Evolutionary conservation across 2,329 filamentous ascomycete species (phyloP).

Genomic region (Botrytis cinerea): DNA sequence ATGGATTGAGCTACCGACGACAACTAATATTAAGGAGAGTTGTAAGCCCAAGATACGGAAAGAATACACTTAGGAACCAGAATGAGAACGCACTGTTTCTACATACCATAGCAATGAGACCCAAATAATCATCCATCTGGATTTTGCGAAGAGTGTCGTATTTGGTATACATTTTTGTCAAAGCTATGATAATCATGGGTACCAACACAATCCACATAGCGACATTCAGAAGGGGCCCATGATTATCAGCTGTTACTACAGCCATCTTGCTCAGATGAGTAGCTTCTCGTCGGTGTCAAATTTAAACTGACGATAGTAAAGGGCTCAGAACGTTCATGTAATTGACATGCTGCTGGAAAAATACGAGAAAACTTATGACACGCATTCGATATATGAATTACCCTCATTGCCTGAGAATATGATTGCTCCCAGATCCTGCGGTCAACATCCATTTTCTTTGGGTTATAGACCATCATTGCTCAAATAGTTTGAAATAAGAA

Average conservation of each 20-base stretch:
- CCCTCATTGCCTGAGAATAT: no score
- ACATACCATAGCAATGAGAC: constrained; percentile 13
- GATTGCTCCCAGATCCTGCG: no score
- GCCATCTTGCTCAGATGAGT: constrained; percentile 11
- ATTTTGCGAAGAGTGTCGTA: constrained; percentile 1
- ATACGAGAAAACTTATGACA: background rate
- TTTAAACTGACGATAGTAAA: background rate
- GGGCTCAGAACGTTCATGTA: background rate
- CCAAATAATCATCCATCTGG: constrained; percentile 9
- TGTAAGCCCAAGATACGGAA: background rate
- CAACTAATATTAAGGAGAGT: background rate
- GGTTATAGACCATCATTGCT: background rate
- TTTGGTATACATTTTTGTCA: constrained; percentile 20
- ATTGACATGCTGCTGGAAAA: background rate
- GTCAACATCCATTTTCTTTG: no score
- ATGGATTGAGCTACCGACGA: constrained; percentile 14
- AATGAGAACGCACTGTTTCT: background rate
- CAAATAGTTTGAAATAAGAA: background rate
- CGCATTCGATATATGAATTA: no score
- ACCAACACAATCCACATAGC: constrained; percentile 21
- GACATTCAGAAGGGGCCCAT: constrained; percentile 21
- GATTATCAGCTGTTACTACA: constrained; percentile 6
- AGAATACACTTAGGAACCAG: background rate
- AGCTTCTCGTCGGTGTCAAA: background rate
- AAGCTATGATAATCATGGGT: constrained; percentile 15